Conservation (phyloP, 1,284 basidiomycete genomes). For the Trametes versicolor region DNA sequence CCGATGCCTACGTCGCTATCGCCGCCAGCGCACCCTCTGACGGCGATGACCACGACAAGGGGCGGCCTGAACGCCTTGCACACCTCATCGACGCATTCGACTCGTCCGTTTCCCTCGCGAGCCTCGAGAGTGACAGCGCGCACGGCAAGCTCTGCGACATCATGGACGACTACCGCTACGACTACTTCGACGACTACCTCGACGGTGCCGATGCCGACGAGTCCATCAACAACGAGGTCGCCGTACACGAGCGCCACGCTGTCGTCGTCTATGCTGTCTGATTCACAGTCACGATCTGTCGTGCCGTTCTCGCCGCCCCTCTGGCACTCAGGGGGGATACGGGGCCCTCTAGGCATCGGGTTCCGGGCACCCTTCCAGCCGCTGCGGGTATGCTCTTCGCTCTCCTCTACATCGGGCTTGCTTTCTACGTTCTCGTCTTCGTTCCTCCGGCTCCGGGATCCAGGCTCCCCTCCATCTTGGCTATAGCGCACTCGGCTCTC, state of each 20-base stretch:
- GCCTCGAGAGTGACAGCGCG: constrained; percentile 12
- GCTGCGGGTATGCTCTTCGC: not conserved
- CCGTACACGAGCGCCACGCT: constrained; percentile 6
- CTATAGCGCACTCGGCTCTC: not conserved
- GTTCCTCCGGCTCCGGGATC: not conserved
- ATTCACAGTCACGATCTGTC: constrained; percentile 2
- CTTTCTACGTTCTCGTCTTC: not conserved
- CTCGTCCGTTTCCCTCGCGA: constrained; percentile 14
- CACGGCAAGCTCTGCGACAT: constrained; percentile 17
- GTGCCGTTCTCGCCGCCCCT: not conserved
- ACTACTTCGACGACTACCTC: constrained; percentile 3
- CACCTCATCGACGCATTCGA: constrained; percentile 15
- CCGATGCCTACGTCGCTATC: not conserved
- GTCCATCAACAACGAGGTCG: not conserved
- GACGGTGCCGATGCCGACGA: constrained; percentile 5
- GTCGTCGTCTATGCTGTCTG: constrained; percentile 14
- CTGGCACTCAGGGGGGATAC: constrained; percentile 4
- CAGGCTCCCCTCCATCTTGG: not conserved
- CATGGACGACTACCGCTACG: constrained; percentile 19
- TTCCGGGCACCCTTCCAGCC: not conserved
- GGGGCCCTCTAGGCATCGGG: not conserved
- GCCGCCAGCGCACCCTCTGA: not conserved
- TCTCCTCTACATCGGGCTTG: not conserved
- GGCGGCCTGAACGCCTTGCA: constrained; percentile 7
- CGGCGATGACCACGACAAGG: not conserved